Percentiles rank a stretch among this genome's conserved stretches.
Conservation (phyloP, 345 rosid species). For the Stellera chamaejasme region DNA sequence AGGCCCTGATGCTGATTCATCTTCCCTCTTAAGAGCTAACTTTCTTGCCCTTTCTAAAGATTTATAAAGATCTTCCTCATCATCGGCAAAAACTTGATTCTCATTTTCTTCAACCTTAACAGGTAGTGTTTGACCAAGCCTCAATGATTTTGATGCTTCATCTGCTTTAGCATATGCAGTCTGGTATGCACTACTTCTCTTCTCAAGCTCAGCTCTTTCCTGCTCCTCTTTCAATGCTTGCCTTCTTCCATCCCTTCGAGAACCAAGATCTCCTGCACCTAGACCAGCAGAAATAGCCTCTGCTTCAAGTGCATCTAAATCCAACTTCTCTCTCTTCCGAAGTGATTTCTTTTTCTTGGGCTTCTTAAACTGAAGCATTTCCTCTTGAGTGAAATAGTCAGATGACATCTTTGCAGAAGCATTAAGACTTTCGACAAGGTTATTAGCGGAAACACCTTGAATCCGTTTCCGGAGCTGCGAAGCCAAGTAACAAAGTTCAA, state of each 20-base stretch:
- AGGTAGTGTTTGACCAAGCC: constrained; percentile 47
- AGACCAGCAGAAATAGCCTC: constrained; percentile 82
- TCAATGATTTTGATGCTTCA: constrained; percentile 75
- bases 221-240: constrained; percentile 73
- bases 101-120: constrained; percentile 52
- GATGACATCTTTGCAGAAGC: constrained; percentile 55
- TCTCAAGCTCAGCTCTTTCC: constrained; percentile 71
- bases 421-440: constrained; percentile 58
- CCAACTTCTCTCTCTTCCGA: constrained; percentile 83
- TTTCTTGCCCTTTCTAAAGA: constrained; percentile 79
- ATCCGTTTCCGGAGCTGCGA: constrained; percentile 77
- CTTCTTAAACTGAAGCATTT: constrained; percentile 79
- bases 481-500: constrained; percentile 3
- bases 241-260: constrained; percentile 78
- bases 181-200: constrained; percentile 65
- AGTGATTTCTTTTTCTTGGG: constrained; percentile 87
- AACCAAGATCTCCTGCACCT: constrained; percentile 86
- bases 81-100: constrained; percentile 51
- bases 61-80: constrained; percentile 68
- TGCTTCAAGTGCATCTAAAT: constrained; percentile 82
- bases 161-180: constrained; percentile 79
- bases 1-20: constrained; percentile 52
- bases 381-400: constrained; percentile 85
- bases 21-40: constrained; percentile 71
- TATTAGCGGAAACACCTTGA: constrained; percentile 46